Evolutionary conservation across 2,329 filamentous ascomycete species (phyloP).

Genomic region (Sodiomyces alkalinus): DNA sequence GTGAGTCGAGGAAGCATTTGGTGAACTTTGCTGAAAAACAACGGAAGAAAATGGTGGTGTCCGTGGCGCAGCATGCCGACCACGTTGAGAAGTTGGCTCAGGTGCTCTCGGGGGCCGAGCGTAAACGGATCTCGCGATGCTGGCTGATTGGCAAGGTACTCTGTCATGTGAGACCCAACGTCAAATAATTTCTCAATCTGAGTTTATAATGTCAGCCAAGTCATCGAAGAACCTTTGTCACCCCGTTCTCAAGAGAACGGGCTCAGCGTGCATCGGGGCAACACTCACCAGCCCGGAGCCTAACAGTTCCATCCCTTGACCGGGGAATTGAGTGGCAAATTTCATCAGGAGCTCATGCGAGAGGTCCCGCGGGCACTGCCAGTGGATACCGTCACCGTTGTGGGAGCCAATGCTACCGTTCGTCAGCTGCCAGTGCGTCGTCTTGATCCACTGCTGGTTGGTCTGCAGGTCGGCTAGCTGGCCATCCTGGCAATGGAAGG

Average conservation of each 20-base stretch:
- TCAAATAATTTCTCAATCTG: constrained; percentile 71
- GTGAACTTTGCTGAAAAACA: constrained; percentile 61
- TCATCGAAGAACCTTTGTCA: neutral
- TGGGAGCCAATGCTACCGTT: constrained; percentile 32
- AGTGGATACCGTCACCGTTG: constrained; percentile 40
- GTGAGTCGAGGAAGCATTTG: constrained; percentile 51
- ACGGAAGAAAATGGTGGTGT: constrained; percentile 59
- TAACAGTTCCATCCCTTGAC: constrained; percentile 58
- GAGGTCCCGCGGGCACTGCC: constrained; percentile 48
- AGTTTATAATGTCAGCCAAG: neutral
- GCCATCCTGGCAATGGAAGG: constrained; percentile 35
- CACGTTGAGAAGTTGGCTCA: constrained; percentile 53
- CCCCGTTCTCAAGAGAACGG: neutral
- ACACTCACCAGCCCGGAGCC: constrained; percentile 54
- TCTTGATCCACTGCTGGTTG: constrained; percentile 52
- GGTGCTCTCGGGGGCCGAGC: constrained; percentile 55
- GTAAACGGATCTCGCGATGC: constrained; percentile 46
- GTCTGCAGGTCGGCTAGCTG: constrained; percentile 38
- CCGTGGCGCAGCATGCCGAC: constrained; percentile 59
- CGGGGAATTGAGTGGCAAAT: constrained; percentile 57
- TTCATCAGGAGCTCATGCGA: constrained; percentile 45
- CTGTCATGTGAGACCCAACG: constrained; percentile 55
- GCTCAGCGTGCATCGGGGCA: neutral
- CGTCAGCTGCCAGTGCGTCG: constrained; percentile 46
- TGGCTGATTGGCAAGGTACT: constrained; percentile 54